Evolutionary conservation across 192 early-diverging fungal species (phyloP).

Genomic region (Rhizophlyctis rosea): DNA sequence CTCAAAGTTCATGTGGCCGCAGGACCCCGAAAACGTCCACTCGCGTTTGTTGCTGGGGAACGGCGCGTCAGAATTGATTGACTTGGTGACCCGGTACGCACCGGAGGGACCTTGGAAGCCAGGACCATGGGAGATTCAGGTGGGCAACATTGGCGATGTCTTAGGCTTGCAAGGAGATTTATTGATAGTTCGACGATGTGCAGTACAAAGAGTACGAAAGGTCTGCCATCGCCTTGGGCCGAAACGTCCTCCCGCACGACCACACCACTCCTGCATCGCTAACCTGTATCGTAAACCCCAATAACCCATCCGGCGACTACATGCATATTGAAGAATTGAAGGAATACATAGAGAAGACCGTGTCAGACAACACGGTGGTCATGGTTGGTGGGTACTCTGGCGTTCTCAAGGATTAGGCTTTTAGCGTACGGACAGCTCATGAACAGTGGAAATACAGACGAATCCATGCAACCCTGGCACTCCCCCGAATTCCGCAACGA

Average conservation of each 20-base stretch:
- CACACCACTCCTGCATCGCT: constrained; percentile 62
- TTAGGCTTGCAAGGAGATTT: background rate
- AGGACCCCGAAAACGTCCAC: constrained; percentile 49
- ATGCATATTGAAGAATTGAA: constrained; percentile 70
- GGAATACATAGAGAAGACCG: constrained; percentile 72
- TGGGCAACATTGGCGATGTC: constrained; percentile 3
- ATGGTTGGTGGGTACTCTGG: constrained; percentile 62
- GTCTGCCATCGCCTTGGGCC: constrained; percentile 72
- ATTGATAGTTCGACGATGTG: constrained; percentile 24
- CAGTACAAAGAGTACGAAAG: constrained; percentile 87
- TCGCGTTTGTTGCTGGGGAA: constrained; percentile 78
- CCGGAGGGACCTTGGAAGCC: constrained; percentile 78
- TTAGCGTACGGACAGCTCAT: background rate
- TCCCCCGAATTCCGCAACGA: constrained; percentile 74
- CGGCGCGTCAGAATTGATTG: constrained; percentile 88
- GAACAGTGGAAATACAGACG: constrained; percentile 45
- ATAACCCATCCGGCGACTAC: constrained; percentile 89
- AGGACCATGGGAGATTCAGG: constrained; percentile 66
- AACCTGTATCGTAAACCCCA: constrained; percentile 86
- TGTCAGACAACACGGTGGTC: constrained; percentile 71
- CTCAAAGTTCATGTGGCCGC: constrained; percentile 76
- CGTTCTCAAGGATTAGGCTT: background rate
- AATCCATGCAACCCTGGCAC: constrained; percentile 95
- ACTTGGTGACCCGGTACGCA: constrained; percentile 78
- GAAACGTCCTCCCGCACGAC: constrained; percentile 58